Evolutionary conservation across 208 protist genomes (phyloP), one percentile per base, ranked within the genome.

Genomic region (Trypanosoma grayi): DNA sequence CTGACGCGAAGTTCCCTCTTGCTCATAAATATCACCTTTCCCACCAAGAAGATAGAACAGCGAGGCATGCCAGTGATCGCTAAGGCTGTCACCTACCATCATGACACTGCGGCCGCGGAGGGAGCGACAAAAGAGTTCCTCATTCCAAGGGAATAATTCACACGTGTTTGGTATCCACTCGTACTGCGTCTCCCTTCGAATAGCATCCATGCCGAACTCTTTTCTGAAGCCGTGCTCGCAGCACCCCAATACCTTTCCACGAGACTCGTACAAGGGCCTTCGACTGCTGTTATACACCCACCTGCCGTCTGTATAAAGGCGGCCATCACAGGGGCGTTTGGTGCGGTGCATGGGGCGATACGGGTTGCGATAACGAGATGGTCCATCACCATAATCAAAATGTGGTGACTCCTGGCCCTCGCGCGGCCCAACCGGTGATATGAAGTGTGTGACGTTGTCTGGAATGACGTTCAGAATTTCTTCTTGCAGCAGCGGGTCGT

Each of bases 11-110:
- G 43, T 70, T 8, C 63, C 63, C 60, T 75, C 63, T 2, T 30
- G 40, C 25, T 33, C 31, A 25, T 50, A 59, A 33, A 64, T 51
- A 39, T 73, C 64, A 1, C 53, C 30, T 16, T 40, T 28, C 18
- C 51, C 60, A 24, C 63, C 63, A 4, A 75, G 64, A 36, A 52
- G 36, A 24, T 75, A 59, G 37, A 57, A 59, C 22, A 75, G 22
- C 5, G 69, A 75, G 24, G 43, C 46, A 39, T 73, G 63, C 69
- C 69, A 75, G 28, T 69, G 40, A 44, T 73, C 63, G 0, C 22
- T 66, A 27, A 75, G 60, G 28, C 55, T 66, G 34, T 75, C 69
- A 25, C 69, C 69, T 24, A 48, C 61, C 40, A 75, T 69, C 50
- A 75, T 73, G 9, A 75, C 48, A 25, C 55, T 55, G 1, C 64